phyloP scores from a whole-genome alignment of 495 filamentous ascomycete genomes.

The Neurospora sp. region DNA sequence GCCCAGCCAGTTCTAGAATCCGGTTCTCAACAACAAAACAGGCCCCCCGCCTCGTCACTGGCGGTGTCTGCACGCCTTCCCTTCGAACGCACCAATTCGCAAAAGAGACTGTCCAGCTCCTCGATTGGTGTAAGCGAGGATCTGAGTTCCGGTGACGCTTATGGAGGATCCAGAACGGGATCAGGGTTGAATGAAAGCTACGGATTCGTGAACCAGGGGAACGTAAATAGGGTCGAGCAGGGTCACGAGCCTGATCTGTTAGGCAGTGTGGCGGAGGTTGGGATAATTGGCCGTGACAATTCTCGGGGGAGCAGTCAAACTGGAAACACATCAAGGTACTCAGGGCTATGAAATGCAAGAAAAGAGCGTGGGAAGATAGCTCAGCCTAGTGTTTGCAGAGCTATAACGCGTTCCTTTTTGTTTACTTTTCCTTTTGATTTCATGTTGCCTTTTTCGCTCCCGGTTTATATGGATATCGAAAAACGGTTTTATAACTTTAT shows the following conservation, averaged over 20 bases:
- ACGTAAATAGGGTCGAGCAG: constrained; percentile 42
- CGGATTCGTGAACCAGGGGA: constrained; percentile 67
- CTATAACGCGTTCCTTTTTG: neutral
- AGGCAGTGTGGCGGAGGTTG: constrained; percentile 42
- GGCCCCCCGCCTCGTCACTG: neutral
- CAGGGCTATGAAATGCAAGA: neutral
- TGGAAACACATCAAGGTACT: neutral
- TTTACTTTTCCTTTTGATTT: neutral
- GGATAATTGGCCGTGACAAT: constrained; percentile 14
- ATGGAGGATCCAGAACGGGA: constrained; percentile 9
- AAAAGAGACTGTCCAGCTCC: constrained; percentile 39
- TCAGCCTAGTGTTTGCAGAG: neutral
- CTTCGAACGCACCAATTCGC: constrained; percentile 48
- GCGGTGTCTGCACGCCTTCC: constrained; percentile 39
- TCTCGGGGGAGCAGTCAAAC: neutral
- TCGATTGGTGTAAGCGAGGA: constrained; percentile 38
- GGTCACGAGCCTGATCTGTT: constrained; percentile 29
- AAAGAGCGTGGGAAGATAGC: neutral
- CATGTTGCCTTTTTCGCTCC: neutral
- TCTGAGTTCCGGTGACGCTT: constrained; percentile 22
- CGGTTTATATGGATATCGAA: neutral
- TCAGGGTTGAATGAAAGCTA: constrained; percentile 29
- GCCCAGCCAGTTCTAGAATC: constrained; percentile 2
- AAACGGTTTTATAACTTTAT: constrained; percentile 10
- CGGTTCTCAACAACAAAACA: neutral